A percentile compares a stretch with the other conserved stretches of the same genome.
Conservation (phyloP, 1,284 basidiomycete species). For the Mycocalia duriaeana region DNA sequence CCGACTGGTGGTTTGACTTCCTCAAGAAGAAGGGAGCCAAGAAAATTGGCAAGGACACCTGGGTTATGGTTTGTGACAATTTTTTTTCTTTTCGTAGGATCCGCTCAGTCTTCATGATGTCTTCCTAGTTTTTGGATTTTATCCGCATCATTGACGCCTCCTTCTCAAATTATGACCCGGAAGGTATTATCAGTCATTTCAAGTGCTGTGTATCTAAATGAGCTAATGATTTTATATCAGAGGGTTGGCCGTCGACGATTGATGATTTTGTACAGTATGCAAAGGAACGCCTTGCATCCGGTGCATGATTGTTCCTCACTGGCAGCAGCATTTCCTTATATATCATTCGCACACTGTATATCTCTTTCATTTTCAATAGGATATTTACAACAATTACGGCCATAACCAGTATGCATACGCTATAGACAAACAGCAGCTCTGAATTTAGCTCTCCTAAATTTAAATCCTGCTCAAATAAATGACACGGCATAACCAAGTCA, state of each 20-base stretch:
- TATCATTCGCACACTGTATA: too few species aligned
- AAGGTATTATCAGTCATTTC: conserved; percentile 59
- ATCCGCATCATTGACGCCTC: conserved; percentile 76
- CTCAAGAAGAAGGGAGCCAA: conserved; percentile 66
- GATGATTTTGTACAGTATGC: conserved; percentile 66
- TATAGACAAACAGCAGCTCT: too few species aligned
- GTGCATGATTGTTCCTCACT: too few species aligned
- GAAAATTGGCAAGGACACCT: conserved; percentile 92
- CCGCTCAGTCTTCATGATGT: conserved; percentile 2
- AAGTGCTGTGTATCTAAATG: conserved; percentile 2
- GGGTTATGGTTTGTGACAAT: conserved; percentile 70
- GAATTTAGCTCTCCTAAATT: too few species aligned
- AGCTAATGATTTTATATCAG: conserved; percentile 18
- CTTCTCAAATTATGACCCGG: conserved; percentile 81
- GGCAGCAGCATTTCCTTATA: too few species aligned
- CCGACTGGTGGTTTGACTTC: conserved; percentile 83
- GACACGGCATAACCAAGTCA: too few species aligned
- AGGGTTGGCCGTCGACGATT: conserved; percentile 76
- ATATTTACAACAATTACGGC: too few species aligned
- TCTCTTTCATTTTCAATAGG: neutral
- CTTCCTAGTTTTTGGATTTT: conserved; percentile 72
- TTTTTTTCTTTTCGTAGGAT: conserved; percentile 4
- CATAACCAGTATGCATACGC: too few species aligned
- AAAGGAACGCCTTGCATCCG: neutral
- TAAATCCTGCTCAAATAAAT: too few species aligned